Base-by-base conservation (phyloP, 225 moss, liverwort and hornwort species). In the Thuidium tamariscinum region DNA sequence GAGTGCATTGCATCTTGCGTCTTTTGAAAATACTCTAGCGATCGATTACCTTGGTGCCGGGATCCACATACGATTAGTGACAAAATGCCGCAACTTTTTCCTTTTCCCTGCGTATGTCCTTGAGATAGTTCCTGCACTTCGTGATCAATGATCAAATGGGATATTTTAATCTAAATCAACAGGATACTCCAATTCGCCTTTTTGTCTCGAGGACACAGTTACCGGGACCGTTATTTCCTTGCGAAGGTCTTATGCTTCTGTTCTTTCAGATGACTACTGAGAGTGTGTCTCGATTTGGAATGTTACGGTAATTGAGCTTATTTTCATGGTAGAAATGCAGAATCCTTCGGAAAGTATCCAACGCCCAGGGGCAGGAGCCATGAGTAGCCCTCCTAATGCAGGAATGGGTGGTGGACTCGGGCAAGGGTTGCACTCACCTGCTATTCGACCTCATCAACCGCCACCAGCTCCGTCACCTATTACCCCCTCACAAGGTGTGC, bases 301-400 rank as follows among this genome's bases (percentile, higher is more conserved):
- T 85, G 87, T 87, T 90, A 32, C 80, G 80, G 90, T 88, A 88
- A 88, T 92, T 90, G 80, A 87, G 62, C 66, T 88, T 88, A n/a
- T 85, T 86, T 80, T 61, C 52, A 52, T 88, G 88, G 83, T 85
- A 88, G 91, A 84, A 81, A 90, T 91, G 91, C 91, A 93, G 90
- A 88, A 91, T 86, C 91, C 90, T 61, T 61, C 83, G 75, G 90
- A 88, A 42, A 84, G 84, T 76, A n/a, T 82, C 41, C 90, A 85
- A 81, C 91, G 87, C 81, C 49, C 77, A 59, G 87, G 90, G 83
- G 83, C 74, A 29, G 89, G 87, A 88, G 77, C 80, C 74, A 93
- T 91, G 93, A 90, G 81, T 87, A 91, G 90, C 87, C 93, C 93
- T 20, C 90, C 94, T 66, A 90, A 88, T 73, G 91, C 81, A 85